Evolutionary conservation across 2,329 filamentous ascomycete species (phyloP).

Genomic region (Penicillium sp.): DNA sequence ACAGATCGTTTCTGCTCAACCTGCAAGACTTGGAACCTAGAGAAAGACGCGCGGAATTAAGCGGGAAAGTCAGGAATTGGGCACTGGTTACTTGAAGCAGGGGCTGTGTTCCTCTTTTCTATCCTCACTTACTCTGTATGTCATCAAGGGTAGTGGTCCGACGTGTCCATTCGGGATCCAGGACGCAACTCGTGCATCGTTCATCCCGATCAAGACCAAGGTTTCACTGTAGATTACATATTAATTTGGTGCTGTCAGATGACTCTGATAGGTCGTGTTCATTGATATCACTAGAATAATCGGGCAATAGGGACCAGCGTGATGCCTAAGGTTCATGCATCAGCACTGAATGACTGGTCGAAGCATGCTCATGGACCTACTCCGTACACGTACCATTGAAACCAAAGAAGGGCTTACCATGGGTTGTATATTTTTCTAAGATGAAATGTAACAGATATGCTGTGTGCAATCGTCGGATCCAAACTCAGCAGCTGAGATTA

Average conservation of each 20-base stretch:
- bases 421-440: not conserved
- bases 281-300: not conserved
- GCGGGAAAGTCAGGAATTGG: not conserved
- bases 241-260: no score
- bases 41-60: not conserved
- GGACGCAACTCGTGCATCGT: not conserved
- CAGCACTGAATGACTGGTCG: not conserved
- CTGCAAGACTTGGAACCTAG: not conserved
- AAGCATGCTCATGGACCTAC: not conserved
- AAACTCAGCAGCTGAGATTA: not conserved
- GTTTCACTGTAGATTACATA: not conserved
- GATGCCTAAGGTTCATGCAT: not conserved
- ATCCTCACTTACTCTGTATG: not conserved
- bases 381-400: not conserved
- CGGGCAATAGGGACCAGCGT: no score
- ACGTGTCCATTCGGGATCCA: not conserved
- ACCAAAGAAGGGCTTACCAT: no score
- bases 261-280: no score
- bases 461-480: not conserved
- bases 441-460: not conserved
- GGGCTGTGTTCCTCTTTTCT: not conserved
- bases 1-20: constrained; percentile 1
- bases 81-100: not conserved
- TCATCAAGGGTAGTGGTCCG: not conserved
- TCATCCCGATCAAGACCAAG: not conserved